Evolutionary conservation across 1,284 basidiomycete species (phyloP).

Genomic region (Abortiporus biennis): DNA sequence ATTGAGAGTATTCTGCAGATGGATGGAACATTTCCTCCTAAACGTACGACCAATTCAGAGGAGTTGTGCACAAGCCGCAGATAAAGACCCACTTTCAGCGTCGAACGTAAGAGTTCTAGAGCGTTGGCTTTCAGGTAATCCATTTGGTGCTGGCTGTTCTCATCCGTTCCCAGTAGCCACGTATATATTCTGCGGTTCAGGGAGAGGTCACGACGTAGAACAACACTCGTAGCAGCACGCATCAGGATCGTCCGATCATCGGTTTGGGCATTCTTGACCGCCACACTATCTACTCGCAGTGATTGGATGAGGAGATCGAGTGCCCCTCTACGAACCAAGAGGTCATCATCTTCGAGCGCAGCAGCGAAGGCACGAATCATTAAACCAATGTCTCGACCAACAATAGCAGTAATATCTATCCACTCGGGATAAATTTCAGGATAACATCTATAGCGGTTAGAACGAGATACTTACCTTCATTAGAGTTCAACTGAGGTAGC

Average conservation of each 20-base stretch:
- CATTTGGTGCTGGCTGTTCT: slow-evolving; percentile 68
- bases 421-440: slow-evolving; percentile 12
- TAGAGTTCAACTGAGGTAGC: slow-evolving; percentile 60
- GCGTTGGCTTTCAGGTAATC: slow-evolving; percentile 66
- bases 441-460: background rate
- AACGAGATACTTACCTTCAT: slow-evolving; percentile 53
- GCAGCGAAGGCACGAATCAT: slow-evolving; percentile 91
- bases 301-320: slow-evolving; percentile 79
- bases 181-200: slow-evolving; percentile 90
- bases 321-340: slow-evolving; percentile 78
- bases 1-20: slow-evolving; percentile 66
- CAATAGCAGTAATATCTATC: slow-evolving; percentile 64
- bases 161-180: slow-evolving; percentile 86
- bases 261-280: slow-evolving; percentile 57
- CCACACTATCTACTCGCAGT: slow-evolving; percentile 66
- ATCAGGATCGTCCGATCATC: slow-evolving; percentile 75
- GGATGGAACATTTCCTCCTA: slow-evolving; percentile 73
- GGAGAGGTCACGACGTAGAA: slow-evolving; percentile 88
- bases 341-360: slow-evolving; percentile 85
- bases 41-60: background rate
- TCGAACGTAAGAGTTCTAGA: slow-evolving; percentile 60
- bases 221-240: slow-evolving; percentile 75
- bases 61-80: slow-evolving; percentile 5
- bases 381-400: slow-evolving; percentile 85
- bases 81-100: slow-evolving; percentile 51